Evolutionary conservation across 352 stramenopile species (phyloP).

Genomic region (Globisporangium spiculum): DNA sequence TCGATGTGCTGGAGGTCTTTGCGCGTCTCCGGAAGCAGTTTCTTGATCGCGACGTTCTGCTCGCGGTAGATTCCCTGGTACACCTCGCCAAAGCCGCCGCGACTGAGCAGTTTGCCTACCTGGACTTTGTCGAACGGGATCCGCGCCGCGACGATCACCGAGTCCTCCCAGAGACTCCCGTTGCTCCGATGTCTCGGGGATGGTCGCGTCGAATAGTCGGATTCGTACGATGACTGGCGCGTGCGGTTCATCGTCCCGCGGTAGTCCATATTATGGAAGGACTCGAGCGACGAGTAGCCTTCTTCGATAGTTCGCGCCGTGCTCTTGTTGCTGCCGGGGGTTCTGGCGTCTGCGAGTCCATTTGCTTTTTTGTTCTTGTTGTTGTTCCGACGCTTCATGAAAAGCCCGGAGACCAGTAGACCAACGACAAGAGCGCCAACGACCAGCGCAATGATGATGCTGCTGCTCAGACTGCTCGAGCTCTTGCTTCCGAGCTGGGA

Average conservation of each 20-base stretch:
- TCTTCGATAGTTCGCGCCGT: neutral
- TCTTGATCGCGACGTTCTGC: conserved; percentile 39
- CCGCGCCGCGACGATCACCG: conserved; percentile 31
- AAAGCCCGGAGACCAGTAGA: conserved; percentile 11
- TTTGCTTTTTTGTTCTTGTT: neutral
- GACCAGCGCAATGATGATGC: conserved; percentile 10
- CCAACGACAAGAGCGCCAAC: conserved; percentile 12
- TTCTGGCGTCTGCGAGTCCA: neutral
- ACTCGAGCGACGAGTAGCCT: conserved; percentile 12
- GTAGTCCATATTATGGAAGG: neutral
- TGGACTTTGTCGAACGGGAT: conserved; percentile 39
- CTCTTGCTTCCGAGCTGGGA: no score
- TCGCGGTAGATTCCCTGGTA: conserved; percentile 33
- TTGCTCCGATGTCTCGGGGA: neutral
- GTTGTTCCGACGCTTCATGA: conserved; percentile 8
- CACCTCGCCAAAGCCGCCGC: conserved; percentile 37
- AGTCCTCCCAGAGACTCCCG: conserved; percentile 33
- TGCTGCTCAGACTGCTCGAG: conserved; percentile 6
- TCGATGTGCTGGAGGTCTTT: conserved; percentile 41
- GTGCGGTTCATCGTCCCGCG: conserved; percentile 11
- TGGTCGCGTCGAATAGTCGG: neutral
- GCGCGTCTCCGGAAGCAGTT: conserved; percentile 33
- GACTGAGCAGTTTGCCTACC: conserved; percentile 29
- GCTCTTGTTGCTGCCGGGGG: neutral
- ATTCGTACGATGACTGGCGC: conserved; percentile 11